These are phyloP conservation scores for Neurospora pannonica DNA, from an alignment of 495 filamentous ascomycete genomes.

Conservation along the genomic window DNA sequence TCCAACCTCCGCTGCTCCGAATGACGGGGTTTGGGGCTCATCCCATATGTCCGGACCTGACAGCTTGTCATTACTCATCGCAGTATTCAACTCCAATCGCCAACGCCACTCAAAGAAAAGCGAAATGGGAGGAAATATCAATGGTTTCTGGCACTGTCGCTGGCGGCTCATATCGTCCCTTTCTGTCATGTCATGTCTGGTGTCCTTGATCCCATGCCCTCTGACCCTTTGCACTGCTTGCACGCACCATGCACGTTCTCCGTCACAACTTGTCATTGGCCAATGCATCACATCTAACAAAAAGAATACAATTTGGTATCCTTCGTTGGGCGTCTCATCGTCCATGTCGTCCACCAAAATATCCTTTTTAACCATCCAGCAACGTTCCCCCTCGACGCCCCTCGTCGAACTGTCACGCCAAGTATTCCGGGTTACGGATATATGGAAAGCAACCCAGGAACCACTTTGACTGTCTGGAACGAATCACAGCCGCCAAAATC, in stretches of 20 bases:
- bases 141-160: background rate
- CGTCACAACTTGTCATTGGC: background rate
- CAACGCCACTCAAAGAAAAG: background rate
- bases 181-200: background rate
- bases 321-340: background rate
- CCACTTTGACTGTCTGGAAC: background rate
- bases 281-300: background rate
- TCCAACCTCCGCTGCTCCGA: slow-evolving; percentile 15
- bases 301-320: background rate
- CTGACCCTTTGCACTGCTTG: background rate
- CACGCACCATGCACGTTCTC: background rate
- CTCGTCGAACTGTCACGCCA: background rate
- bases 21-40: slow-evolving; percentile 1
- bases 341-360: background rate
- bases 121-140: background rate
- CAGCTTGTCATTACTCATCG: background rate
- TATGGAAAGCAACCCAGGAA: background rate
- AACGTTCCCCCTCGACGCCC: background rate
- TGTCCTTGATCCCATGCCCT: background rate
- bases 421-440: background rate
- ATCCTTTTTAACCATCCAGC: background rate
- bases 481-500: background rate
- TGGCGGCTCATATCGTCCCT: background rate
- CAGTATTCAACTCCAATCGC: background rate
- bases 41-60: slow-evolving; percentile 4